A percentile compares a stretch with the other conserved stretches of the same genome.
Evolutionary conservation across 75 land plant species (phyloP).

Genomic region (Picea glauca): DNA sequence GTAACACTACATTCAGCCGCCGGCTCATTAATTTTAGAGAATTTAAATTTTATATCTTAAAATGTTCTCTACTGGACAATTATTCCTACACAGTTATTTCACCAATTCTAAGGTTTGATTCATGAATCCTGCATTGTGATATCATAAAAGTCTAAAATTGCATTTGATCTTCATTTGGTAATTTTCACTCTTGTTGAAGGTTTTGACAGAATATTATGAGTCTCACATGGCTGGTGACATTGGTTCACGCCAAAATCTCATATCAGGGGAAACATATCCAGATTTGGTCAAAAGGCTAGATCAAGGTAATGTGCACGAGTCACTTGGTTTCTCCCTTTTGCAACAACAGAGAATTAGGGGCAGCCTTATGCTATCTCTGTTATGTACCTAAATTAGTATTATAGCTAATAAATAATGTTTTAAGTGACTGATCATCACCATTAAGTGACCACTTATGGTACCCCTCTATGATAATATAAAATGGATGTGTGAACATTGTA

Average conservation of each 20-base stretch:
- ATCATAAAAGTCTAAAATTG: not conserved
- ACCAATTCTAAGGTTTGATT: not conserved
- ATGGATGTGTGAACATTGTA: too few species aligned
- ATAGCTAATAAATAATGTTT: too few species aligned
- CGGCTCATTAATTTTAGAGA: not conserved
- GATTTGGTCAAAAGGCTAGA: constrained; percentile 54
- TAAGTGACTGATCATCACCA: too few species aligned
- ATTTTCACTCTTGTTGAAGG: constrained; percentile 33
- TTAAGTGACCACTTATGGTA: too few species aligned
- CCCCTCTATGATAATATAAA: too few species aligned
- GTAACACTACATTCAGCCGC: not conserved
- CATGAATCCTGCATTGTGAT: not conserved
- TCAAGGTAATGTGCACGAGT: constrained; percentile 42
- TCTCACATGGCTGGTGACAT: constrained; percentile 25
- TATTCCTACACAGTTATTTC: not conserved
- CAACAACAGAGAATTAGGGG: not conserved
- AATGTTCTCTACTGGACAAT: not conserved
- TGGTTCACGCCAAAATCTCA: constrained; percentile 40
- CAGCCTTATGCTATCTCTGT: not conserved
- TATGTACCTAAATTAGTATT: not conserved
- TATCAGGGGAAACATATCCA: constrained; percentile 59
- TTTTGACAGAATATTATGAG: constrained; percentile 64
- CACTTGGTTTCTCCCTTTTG: not conserved
- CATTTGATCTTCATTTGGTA: not conserved
- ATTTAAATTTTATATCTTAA: not conserved